phyloP scores from a whole-genome alignment of 805 yeast species.

The Starmerella asiatica region DNA sequence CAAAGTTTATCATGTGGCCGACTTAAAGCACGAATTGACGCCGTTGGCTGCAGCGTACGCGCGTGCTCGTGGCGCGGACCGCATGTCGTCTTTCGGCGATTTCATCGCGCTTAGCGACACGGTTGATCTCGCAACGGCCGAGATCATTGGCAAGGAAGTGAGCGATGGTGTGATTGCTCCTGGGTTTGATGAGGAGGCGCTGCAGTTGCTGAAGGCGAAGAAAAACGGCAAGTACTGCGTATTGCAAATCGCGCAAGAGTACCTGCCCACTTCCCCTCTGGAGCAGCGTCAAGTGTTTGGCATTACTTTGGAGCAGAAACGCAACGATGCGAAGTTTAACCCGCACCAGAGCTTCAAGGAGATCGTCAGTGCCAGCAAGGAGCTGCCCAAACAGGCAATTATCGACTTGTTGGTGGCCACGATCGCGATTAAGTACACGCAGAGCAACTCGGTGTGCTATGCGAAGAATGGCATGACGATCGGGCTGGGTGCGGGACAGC shows the following conservation, averaged over 20 bases:
- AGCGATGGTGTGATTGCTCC: constrained; percentile 99
- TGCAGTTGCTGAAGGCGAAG: constrained; percentile 76
- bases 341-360: constrained; percentile 71
- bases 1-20: constrained; percentile 88
- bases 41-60: constrained; percentile 98
- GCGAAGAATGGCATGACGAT: constrained; percentile 99
- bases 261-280: constrained; percentile 49
- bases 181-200: constrained; percentile 84
- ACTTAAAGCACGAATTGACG: constrained; percentile 74
- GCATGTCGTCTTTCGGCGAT: constrained; percentile 99
- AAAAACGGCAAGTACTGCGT: constrained; percentile 96
- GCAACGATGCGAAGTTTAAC: constrained; percentile 94
- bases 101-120: constrained; percentile 93
- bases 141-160: constrained; percentile 92
- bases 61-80: constrained; percentile 98
- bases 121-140: constrained; percentile 92
- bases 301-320: constrained; percentile 85
- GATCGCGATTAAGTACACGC: constrained; percentile 92
- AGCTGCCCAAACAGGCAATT: constrained; percentile 78
- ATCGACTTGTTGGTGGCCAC: constrained; percentile 95
- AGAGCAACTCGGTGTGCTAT: constrained; percentile 95
- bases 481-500: constrained; percentile 99
- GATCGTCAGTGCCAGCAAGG: constrained; percentile 75
- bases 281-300: constrained; percentile 97
- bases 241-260: constrained; percentile 90